Conservation (phyloP, 176 grass and related monocot genomes). For the Ampelocalamus luodianensis region DNA sequence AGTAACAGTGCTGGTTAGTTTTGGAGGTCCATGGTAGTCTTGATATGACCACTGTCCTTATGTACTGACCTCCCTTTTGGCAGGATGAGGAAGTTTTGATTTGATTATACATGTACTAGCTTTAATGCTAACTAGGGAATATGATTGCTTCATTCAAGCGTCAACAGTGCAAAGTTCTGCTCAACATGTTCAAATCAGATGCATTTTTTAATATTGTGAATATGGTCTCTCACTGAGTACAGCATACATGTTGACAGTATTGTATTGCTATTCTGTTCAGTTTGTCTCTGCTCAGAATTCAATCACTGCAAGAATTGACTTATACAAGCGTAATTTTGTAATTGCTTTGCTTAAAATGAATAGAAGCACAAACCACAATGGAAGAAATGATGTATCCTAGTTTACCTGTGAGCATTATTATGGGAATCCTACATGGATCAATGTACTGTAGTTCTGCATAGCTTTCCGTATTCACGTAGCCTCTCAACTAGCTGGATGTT, state of each 20-base stretch:
- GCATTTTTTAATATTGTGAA: neutral
- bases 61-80: neutral
- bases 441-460: neutral
- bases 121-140: conserved; percentile 13
- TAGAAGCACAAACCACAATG: neutral
- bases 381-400: neutral
- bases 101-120: neutral
- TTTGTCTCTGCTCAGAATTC: neutral
- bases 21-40: neutral
- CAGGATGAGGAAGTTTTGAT: neutral
- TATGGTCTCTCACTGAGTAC: neutral
- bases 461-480: neutral
- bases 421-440: neutral
- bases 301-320: neutral
- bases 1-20: neutral
- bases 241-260: neutral
- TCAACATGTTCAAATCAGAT: conserved; percentile 18
- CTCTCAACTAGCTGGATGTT: neutral
- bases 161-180: conserved; percentile 13
- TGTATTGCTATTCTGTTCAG: neutral
- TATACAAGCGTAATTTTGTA: neutral
- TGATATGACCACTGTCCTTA: neutral
- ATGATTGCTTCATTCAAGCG: neutral
- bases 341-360: conserved; percentile 7
- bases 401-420: neutral